Evolutionary conservation across 169 alveolate genomes (phyloP).

Genomic region (Miamiensis avidus): DNA sequence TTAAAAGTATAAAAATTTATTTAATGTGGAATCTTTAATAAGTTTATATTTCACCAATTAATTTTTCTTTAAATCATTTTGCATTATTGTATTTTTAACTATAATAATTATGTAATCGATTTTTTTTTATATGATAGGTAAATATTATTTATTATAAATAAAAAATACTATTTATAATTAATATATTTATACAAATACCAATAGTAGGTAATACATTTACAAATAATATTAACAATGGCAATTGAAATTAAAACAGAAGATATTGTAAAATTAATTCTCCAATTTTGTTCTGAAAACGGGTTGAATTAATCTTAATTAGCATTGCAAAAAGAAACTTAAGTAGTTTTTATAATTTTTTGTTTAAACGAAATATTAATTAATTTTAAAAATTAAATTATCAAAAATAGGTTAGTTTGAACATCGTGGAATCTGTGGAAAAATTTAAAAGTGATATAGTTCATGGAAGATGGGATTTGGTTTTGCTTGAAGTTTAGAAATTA

Average conservation of each 20-base stretch:
- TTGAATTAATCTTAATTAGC: neutral
- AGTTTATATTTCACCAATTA: too few species aligned
- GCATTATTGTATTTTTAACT: too few species aligned
- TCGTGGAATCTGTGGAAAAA: constrained; percentile 25
- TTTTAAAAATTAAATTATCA: constrained; percentile 19
- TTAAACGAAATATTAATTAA: neutral
- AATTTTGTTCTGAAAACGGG: neutral
- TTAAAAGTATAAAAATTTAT: too few species aligned
- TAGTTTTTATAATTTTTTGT: too few species aligned
- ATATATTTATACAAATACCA: too few species aligned
- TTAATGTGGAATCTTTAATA: too few species aligned
- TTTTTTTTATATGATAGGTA: too few species aligned
- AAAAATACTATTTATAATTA: too few species aligned
- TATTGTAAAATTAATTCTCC: neutral
- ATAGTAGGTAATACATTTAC: too few species aligned
- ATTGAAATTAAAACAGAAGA: neutral
- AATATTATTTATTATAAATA: too few species aligned
- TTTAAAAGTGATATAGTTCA: constrained; percentile 20
- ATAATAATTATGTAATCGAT: too few species aligned
- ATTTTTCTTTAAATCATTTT: too few species aligned
- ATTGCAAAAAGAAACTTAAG: neutral
- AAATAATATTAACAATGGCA: neutral
- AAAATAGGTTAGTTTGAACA: constrained; percentile 19
- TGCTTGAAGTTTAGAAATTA: constrained; percentile 16
- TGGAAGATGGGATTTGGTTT: constrained; percentile 45